A percentile compares a stretch with the other conserved stretches of the same genome.
Evolutionary conservation across 1,284 basidiomycete genomes (phyloP).

Genomic region (Apiotrichum mycotoxinovorans): DNA sequence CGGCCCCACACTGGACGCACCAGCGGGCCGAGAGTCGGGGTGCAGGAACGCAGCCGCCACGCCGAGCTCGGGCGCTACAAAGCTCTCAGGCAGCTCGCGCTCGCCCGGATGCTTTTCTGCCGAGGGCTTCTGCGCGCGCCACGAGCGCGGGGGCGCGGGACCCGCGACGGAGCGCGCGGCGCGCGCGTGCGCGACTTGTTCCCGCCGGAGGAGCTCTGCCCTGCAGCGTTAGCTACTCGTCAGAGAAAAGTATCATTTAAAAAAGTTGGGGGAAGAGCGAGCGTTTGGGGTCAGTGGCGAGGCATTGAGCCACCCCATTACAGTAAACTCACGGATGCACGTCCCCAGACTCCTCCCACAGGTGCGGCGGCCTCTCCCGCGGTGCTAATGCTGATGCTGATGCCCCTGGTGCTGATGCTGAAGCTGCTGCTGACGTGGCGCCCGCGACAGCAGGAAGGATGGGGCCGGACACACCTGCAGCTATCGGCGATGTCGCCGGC

Average conservation of each 20-base stretch:
- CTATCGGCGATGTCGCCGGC: background rate
- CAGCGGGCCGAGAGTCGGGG: background rate
- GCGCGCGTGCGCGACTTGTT: slow-evolving; percentile 24
- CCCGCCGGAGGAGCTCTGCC: slow-evolving; percentile 35
- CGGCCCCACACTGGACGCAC: background rate
- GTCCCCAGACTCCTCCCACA: background rate
- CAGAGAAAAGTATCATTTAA: background rate
- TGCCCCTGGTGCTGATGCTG: too few relatives aligned
- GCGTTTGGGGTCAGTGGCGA: background rate
- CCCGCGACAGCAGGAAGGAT: too few relatives aligned
- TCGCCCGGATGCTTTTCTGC: background rate
- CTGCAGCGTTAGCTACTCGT: slow-evolving; percentile 12
- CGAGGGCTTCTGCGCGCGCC: slow-evolving; percentile 18
- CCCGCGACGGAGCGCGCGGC: slow-evolving; percentile 36
- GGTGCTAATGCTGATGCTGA: background rate
- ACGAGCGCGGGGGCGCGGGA: slow-evolving; percentile 40
- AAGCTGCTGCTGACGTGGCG: too few relatives aligned
- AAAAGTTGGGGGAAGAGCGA: background rate
- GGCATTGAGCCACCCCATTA: too few relatives aligned
- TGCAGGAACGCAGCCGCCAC: slow-evolving; percentile 3
- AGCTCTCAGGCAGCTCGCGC: background rate
- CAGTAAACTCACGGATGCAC: slow-evolving; percentile 41
- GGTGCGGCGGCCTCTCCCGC: background rate
- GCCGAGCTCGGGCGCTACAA: background rate
- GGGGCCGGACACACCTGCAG: too few relatives aligned